Base-by-base conservation (phyloP, 306 rosid species). In the Cucurbita maxima region DNA sequence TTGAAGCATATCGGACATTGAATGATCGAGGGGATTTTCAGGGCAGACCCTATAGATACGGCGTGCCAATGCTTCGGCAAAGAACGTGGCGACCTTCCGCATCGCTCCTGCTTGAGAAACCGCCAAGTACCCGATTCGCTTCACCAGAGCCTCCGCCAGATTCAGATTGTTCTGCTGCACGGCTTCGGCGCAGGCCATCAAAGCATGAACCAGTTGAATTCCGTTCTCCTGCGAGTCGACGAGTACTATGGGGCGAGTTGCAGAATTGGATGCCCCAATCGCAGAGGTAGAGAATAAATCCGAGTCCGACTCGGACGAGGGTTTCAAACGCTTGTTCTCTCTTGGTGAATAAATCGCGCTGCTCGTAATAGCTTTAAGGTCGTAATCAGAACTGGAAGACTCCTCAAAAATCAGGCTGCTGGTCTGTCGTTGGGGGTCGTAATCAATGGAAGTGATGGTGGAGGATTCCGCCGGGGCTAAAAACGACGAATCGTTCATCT, bases 171-270 rank as follows among this genome's bases (percentile, higher is more conserved):
- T 87, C 19, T 75, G 84, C 64, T 86, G 91, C 0, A 94, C 88
- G 4, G 99, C 97, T 61, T 94, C 92, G 4, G 97, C 99, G 75
- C 99, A 94, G 5, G 91, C 97, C 87, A 86, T 79, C 18, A 94
- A 70, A 1, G 83, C 84, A 61, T 94, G 99, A 6, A 94, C 99
- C 15, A 91, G 87, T 9, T 87, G 83, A 75, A 91, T 83, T 69
- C 97, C 99, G 76, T 91, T 91, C n/a, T 89, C 95, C 70, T 94
- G 99, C 0, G 91, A 85, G 37, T 94, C 96, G 2, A 86, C 88
- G 0, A 91, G 81, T 3, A 94, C 80, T 0, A 91, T 77, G 0
- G 94, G 78, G 8, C 90, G 92, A 79, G 87, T 75, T 5, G 82
- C 62, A 34, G 71, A 45, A 44, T 75, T 48, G 8, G 76, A 54